phyloP scores from a whole-genome alignment of 331 rosid species.

The Phaseolus coccineus region DNA sequence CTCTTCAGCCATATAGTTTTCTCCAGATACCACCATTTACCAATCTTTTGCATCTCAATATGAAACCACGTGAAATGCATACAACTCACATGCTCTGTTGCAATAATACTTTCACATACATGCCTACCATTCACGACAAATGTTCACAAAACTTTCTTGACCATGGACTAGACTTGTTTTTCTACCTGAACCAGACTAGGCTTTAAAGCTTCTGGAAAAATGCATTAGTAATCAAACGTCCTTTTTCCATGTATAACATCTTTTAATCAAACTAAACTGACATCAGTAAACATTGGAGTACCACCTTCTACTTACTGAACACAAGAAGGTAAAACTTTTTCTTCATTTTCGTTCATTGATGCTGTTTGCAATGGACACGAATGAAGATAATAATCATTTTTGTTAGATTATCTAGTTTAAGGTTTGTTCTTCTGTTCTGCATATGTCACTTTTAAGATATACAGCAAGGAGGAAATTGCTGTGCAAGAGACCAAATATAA shows the following conservation, averaged over 20 bases:
- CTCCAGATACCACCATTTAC: slow-evolving; percentile 10
- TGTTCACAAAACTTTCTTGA: neutral
- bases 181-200: neutral
- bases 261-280: neutral
- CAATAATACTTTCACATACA: slow-evolving; percentile 28
- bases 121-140: slow-evolving; percentile 12
- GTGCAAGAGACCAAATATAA: neutral
- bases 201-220: neutral
- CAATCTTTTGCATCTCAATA: neutral
- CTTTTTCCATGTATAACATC: slow-evolving; percentile 15
- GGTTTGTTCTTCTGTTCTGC: slow-evolving; percentile 3
- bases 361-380: neutral
- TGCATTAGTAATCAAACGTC: neutral
- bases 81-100: neutral
- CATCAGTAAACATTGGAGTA: slow-evolving; percentile 2
- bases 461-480: neutral
- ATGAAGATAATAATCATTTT: slow-evolving; percentile 13
- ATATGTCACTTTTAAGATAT: slow-evolving; percentile 12
- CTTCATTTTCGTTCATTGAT: neutral
- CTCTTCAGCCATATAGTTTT: slow-evolving; percentile 18
- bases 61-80: too few relatives aligned
- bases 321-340: neutral
- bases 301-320: neutral
- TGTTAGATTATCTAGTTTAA: slow-evolving; percentile 6
- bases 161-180: slow-evolving; percentile 26